These are phyloP conservation scores for Epichloe elymi DNA, from an alignment of 2,329 filamentous ascomycete species.

Conservation along the genomic window DNA sequence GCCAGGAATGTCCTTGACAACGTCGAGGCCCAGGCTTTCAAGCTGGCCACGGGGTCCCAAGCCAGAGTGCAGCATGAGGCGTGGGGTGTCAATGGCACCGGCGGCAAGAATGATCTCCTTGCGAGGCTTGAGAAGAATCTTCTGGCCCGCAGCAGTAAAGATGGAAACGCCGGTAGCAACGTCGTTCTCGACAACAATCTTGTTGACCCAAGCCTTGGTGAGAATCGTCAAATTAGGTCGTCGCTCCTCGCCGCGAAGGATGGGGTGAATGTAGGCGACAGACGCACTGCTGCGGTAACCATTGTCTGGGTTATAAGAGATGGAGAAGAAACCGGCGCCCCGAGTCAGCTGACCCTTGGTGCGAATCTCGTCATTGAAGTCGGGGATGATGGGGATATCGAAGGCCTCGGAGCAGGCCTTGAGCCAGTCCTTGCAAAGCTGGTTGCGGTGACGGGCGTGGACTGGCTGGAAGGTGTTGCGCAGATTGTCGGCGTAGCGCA, in stretches of 20 bases:
- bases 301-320: conserved; percentile 83
- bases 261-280: conserved; percentile 87
- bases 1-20: conserved; percentile 44
- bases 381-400: conserved; percentile 65
- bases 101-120: conserved; percentile 69
- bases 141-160: conserved; percentile 39
- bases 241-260: conserved; percentile 70
- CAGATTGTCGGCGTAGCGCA: conserved; percentile 66
- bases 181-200: conserved; percentile 58
- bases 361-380: conserved; percentile 79
- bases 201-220: conserved; percentile 79
- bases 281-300: conserved; percentile 74
- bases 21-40: conserved; percentile 36
- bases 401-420: conserved; percentile 65
- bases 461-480: conserved; percentile 86
- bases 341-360: conserved; percentile 57
- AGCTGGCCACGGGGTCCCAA: conserved; percentile 43
- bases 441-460: conserved; percentile 72
- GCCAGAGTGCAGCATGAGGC: conserved; percentile 46
- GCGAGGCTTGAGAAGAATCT: conserved; percentile 47
- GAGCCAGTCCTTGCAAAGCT: conserved; percentile 86
- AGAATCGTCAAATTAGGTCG: conserved; percentile 74
- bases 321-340: conserved; percentile 80
- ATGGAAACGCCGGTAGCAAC: conserved; percentile 63
- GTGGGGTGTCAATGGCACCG: conserved; percentile 70